phyloP scores from a whole-genome alignment of 352 stramenopile species.

The Phytophthora podocarpi region DNA sequence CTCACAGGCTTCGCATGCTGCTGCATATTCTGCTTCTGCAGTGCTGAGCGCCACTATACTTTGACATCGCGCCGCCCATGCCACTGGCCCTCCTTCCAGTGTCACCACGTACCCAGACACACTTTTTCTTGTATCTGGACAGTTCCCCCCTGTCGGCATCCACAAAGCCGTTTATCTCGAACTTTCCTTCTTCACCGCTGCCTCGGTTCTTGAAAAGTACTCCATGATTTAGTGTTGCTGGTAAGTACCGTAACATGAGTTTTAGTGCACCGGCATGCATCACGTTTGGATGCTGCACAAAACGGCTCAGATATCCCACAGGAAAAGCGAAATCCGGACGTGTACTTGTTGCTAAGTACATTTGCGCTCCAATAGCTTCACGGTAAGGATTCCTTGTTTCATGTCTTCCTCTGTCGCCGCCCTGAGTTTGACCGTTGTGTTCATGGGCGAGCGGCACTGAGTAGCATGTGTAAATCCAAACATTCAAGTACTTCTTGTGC shows the following conservation, averaged over 20 bases:
- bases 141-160: conserved; percentile 11
- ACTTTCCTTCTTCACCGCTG: too few relatives aligned
- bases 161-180: conserved; percentile 1
- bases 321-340: conserved; percentile 19
- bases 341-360: conserved; percentile 33
- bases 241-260: neutral
- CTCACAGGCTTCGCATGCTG: conserved; percentile 5
- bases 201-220: neutral
- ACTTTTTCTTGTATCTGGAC: conserved; percentile 5
- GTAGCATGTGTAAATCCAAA: conserved; percentile 3
- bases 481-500: neutral
- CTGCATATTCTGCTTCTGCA: conserved; percentile 7
- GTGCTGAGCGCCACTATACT: neutral
- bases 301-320: conserved; percentile 16
- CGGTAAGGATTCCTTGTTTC: neutral
- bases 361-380: conserved; percentile 11
- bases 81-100: neutral
- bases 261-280: conserved; percentile 6
- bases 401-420: neutral
- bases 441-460: conserved; percentile 1
- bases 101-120: neutral
- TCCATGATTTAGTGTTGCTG: neutral
- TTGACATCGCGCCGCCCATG: neutral
- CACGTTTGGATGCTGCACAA: neutral
- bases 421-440: neutral